Percentiles rank a stretch among this genome's conserved stretches.
Conservation (phyloP, 192 early-diverging fungal species). For the Coemansia sp. region DNA sequence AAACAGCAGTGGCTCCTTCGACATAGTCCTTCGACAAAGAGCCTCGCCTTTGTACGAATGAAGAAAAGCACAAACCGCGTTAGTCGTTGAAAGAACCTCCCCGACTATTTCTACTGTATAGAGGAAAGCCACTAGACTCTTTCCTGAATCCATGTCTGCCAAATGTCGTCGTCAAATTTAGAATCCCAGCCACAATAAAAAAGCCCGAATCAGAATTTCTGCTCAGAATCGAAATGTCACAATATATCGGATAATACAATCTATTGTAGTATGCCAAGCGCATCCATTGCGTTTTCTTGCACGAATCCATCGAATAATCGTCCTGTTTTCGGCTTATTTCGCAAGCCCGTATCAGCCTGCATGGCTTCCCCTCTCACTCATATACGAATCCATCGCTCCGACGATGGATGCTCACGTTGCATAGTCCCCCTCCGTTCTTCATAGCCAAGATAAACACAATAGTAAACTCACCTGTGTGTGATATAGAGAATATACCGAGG, state of each 20-base stretch:
- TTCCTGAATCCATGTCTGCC: not conserved
- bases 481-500: slow-evolving; percentile 36
- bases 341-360: too few species aligned
- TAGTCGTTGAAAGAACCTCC: too few species aligned
- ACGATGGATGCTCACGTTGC: not conserved
- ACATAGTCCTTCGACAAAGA: too few species aligned
- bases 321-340: too few species aligned
- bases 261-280: not conserved
- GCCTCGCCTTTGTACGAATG: too few species aligned
- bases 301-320: not conserved
- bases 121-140: not conserved
- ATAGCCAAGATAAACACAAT: not conserved
- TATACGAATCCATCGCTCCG: slow-evolving; percentile 3
- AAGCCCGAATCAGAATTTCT: not conserved
- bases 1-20: too few species aligned
- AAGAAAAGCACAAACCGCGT: too few species aligned
- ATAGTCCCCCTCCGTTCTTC: not conserved
- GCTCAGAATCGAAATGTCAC: not conserved
- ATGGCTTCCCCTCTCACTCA: not conserved
- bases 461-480: slow-evolving; percentile 30
- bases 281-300: not conserved
- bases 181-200: not conserved
- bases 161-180: not conserved
- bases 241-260: not conserved
- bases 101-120: not conserved